Base-by-base conservation (phyloP, 2,329 filamentous ascomycete genomes). In the Xylariaceae sp. region DNA sequence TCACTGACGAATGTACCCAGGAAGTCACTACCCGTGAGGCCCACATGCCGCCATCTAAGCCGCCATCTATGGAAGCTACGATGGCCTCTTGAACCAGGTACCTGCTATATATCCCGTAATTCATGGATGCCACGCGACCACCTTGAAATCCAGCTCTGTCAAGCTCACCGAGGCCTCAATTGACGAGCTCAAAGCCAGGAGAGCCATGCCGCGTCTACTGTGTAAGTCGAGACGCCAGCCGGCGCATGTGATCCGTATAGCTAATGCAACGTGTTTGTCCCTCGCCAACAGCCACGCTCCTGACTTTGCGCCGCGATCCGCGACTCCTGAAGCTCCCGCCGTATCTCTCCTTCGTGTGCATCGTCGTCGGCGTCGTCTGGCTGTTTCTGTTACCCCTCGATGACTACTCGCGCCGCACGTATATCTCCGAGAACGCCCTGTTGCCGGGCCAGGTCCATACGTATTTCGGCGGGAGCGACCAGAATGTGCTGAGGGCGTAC, bases 361-460 rank as follows among this genome's bases (percentile, higher is more conserved):
- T 97, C 68, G 69, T 93, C 53, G 83, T 96, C 69, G 94, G 94
- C 56, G 83, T 97, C 58, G 83, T 85, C 67, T 99, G 93, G 90
- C 85, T 99, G 11, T 84, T 97, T 18, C 81, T 97, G 37, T 84
- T 99, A 1, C 94, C 94, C 2, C 81, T 97, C 56, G 84, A 97
- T 74, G 84, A 92, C 66, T 96, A 97, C 77, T 96, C 92, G 54
- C 86, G 94, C 65, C 82, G 84, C 61, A 99, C 93, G 0, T 99
- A 99, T 74, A 94, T 99, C 59, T 97, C 93, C 49, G 94, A 99
- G 74, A 99, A 99, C 73, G 94, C 94, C 9, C 85, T 99, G 39
- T 80, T 99, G 11, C 94, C 94, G 0, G 94, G 92, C 1, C 94
- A 99, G 75, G 94, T 97, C 7, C 93, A 97, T 76, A 96, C 94